These are phyloP conservation scores for Coix lacrymajobi DNA, from an alignment of 176 grass and related monocot species.

Conservation along the genomic window DNA sequence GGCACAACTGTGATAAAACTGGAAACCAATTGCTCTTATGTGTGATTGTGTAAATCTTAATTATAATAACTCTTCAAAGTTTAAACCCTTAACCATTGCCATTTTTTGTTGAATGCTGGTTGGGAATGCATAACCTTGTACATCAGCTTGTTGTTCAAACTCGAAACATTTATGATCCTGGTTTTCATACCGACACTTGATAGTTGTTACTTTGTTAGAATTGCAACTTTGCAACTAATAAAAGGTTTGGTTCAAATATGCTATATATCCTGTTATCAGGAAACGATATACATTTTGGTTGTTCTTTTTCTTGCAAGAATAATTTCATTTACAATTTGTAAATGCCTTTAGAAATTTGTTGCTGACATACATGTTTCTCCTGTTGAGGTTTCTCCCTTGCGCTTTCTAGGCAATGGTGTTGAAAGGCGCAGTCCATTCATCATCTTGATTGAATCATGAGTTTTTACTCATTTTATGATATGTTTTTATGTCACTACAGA, in stretches of 20 bases:
- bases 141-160: neutral
- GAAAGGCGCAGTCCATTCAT: neutral
- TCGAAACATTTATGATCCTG: slow-evolving; percentile 1
- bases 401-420: neutral
- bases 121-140: neutral
- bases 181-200: neutral
- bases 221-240: neutral
- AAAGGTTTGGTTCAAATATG: neutral
- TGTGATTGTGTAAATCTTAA: neutral
- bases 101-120: neutral
- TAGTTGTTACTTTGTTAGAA: neutral
- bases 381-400: neutral
- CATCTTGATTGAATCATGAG: slow-evolving; percentile 1
- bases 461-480: slow-evolving; percentile 6
- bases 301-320: neutral
- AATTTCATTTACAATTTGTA: neutral
- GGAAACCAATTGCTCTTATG: neutral
- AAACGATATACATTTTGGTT: neutral
- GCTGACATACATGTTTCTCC: slow-evolving; percentile 1
- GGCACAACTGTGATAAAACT: neutral
- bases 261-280: neutral
- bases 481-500: neutral
- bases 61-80: neutral
- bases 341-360: neutral
- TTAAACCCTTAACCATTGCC: neutral